These are phyloP conservation scores for Daedaleopsis sinensis DNA, from an alignment of 768 basidiomycete species.

Conservation along the genomic window DNA sequence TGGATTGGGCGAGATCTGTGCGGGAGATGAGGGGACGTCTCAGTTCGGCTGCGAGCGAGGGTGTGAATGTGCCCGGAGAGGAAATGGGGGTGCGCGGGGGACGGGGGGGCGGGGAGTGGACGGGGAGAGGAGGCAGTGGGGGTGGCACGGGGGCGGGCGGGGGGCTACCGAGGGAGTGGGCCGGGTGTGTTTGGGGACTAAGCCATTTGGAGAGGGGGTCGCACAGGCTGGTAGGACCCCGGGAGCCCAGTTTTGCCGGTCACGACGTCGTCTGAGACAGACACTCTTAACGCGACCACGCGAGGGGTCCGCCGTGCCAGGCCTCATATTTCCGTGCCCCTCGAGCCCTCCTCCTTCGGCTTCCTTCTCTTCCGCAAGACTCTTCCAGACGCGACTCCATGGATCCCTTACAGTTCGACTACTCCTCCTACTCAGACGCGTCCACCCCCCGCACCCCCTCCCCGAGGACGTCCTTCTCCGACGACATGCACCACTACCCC, in stretches of 20 bases:
- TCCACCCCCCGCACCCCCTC: constrained; percentile 77
- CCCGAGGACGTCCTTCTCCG: constrained; percentile 45
- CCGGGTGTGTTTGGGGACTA: constrained; percentile 17
- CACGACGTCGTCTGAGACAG: background rate
- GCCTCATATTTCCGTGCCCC: constrained; percentile 11
- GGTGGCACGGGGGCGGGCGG: constrained; percentile 18
- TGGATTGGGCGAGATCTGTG: constrained; percentile 18
- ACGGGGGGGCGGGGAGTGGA: constrained; percentile 2
- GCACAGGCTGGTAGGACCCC: constrained; percentile 19
- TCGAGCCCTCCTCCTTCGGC: constrained; percentile 21
- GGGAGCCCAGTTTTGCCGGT: constrained; percentile 12
- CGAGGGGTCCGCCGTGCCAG: constrained; percentile 1
- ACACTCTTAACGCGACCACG: constrained; percentile 3
- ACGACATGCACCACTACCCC: constrained; percentile 38
- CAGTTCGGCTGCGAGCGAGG: constrained; percentile 24
- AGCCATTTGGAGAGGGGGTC: constrained; percentile 11
- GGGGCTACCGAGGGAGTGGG: constrained; percentile 8
- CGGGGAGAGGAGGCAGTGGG: constrained; percentile 4
- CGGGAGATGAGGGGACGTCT: constrained; percentile 25
- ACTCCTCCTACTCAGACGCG: constrained; percentile 67
- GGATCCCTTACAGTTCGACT: constrained; percentile 57
- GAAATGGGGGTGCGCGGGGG: constrained; percentile 11
- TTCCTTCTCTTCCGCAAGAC: constrained; percentile 22
- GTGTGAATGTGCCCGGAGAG: constrained; percentile 14
- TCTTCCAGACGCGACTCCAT: constrained; percentile 31